phyloP scores from a whole-genome alignment of 345 rosid species.

The Sapria himalayana region DNA sequence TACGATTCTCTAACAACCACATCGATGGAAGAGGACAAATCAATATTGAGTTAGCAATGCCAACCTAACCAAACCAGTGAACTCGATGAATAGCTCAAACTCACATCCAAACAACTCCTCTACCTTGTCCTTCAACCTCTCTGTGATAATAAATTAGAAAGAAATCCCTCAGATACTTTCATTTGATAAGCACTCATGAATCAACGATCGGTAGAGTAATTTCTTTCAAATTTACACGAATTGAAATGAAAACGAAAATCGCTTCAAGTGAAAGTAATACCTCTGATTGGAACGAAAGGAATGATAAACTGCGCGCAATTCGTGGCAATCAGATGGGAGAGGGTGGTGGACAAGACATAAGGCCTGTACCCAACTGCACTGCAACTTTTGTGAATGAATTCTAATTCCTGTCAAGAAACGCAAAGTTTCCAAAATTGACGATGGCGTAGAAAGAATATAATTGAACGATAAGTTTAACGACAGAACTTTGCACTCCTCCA shows the following conservation, averaged over 20 bases:
- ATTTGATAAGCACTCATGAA: no score
- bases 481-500: slow-evolving; percentile 50
- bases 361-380: slow-evolving; percentile 73
- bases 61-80: slow-evolving; percentile 78
- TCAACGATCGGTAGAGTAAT: no score
- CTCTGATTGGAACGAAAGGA: slow-evolving; percentile 68
- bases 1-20: no score
- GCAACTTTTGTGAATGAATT: slow-evolving; percentile 71
- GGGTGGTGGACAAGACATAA: slow-evolving; percentile 76
- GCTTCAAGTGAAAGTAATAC: slow-evolving; percentile 6
- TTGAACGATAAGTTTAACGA: not conserved
- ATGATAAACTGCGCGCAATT: slow-evolving; percentile 41
- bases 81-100: slow-evolving; percentile 61
- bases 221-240: no score
- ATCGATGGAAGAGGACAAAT: no score
- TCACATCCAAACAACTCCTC: slow-evolving; percentile 70
- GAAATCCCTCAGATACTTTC: no score
- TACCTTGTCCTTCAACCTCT: slow-evolving; percentile 53
- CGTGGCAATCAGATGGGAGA: slow-evolving; percentile 77
- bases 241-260: not conserved
- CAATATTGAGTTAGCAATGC: no score
- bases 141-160: slow-evolving; percentile 16
- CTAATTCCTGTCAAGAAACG: slow-evolving; percentile 46
- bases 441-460: not conserved
- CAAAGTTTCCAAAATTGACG: not conserved